Base-by-base conservation (phyloP, 2,329 filamentous ascomycete species). In the Xylariales sp. region DNA sequence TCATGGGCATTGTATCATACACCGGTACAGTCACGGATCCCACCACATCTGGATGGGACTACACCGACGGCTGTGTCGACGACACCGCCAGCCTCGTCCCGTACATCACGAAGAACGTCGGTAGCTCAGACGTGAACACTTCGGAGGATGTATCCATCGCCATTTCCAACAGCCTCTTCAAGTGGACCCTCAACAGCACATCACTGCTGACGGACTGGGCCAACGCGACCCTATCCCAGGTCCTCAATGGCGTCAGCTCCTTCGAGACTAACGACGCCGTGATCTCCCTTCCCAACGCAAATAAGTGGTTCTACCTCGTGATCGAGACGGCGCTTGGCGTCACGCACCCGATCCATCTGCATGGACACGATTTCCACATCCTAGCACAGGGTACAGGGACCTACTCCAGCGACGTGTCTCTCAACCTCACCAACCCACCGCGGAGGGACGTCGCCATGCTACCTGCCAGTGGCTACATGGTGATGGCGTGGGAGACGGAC, bases 391-490 rank as follows among this genome's bases (percentile, higher is more conserved):
- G 51, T 37, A 47, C 33, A 49, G 59, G 51, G 47, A 51, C 45
- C 5, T 64, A 60, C 31, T 51, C 51, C 38, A 48, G 52, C 10
- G 45, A 53, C 32, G 60, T 49, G 35, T 54, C 46, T 20, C 52
- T 64, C 4, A 65, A 62, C 40, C 61, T 61, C 4, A 44, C 57
- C 37, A 76, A 74, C 48, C 71, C 73, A 1, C 62, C 70, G 1
- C 62, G 73, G 1, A 61, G 74, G 21, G 74, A 78, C 48, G 69
- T 68, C 0, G 68, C 68, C 8, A 66, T 69, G 47, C 52, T 78
- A 3, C 68, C 69, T 0, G 58, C 56, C 1, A 56, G 56, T 11
- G 74, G 74, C 0, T 71, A 69, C 51, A 48, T 78, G 3, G 68
- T 69, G 4, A 60, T 78, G 24, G 73, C 66, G 1, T 77, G 75